Evolutionary conservation across 345 rosid species (phyloP), one percentile per base, ranked within the genome.

Genomic region (Noccaea caerulescens): DNA sequence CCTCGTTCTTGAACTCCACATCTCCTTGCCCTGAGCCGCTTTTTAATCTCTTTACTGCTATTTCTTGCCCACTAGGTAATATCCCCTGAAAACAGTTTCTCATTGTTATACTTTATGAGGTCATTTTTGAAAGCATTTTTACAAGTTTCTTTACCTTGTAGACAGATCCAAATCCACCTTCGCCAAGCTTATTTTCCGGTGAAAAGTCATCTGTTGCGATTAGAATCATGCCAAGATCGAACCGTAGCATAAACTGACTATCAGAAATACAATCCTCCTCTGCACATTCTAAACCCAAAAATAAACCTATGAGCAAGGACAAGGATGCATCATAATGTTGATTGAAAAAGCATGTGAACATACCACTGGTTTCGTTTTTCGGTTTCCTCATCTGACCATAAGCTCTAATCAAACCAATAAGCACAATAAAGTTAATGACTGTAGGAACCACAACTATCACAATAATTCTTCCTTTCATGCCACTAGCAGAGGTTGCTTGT

Each of bases 381-480:
- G 58, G 38, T 63, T 58, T 68, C 27, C 33, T 68, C 50, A 55
- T 32, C 41, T 4, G 39, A 13, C 59, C 6, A 55, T 55, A 55
- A 7, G 41, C 50, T 68, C n/a, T 39, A 34, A 32, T 50, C 37
- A 53, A 2, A 60, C 68, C 58, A 3, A 58, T 18, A 12, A 76
- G 39, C 43, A 49, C 66, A 0, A 72, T 3, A 20, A 67, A 12
- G 47, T 66, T 47, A 13, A 80, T 10, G 44, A 33, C 20, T 10
- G 23, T 38, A 5, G 77, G 63, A 72, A 80, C 76, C 34, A 72
- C 73, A 39, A 76, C 52, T 45, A 79, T 42, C 1, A 39, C 52
- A 10, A 77, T 53, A 72, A 42, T 56, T 56, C 47, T 55, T 55
- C 71, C 76, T 55, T 55, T 55, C 59, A 55, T n/a, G 59, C 41